These are phyloP conservation scores for Candida michaelii DNA, from an alignment of 805 yeast genomes.

Conservation along the genomic window DNA sequence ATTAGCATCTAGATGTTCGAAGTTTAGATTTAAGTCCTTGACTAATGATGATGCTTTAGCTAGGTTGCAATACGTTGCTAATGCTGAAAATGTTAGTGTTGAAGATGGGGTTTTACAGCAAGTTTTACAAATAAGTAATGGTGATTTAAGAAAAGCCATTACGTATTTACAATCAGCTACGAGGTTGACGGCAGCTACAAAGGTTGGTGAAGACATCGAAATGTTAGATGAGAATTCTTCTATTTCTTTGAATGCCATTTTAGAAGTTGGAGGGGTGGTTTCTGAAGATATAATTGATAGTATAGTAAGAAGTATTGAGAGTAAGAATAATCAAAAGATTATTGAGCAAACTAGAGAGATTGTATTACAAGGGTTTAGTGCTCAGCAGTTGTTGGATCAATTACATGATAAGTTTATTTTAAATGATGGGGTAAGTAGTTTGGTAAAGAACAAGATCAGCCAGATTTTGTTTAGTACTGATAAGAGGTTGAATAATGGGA, in stretches of 20 bases:
- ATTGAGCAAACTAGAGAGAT: slow-evolving; percentile 48
- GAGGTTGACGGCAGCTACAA: slow-evolving; percentile 7
- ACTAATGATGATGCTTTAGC: slow-evolving; percentile 68
- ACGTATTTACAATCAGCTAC: slow-evolving; percentile 86
- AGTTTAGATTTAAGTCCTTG: slow-evolving; percentile 83
- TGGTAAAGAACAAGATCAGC: slow-evolving; percentile 65
- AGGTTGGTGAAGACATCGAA: slow-evolving; percentile 23
- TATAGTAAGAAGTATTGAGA: slow-evolving; percentile 35
- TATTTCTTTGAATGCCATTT: slow-evolving; percentile 48
- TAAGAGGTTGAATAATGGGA: slow-evolving; percentile 72
- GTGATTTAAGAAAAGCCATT: slow-evolving; percentile 92
- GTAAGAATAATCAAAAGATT: slow-evolving; percentile 30
- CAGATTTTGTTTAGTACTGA: slow-evolving; percentile 72
- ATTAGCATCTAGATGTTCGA: slow-evolving; percentile 92
- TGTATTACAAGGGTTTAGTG: slow-evolving; percentile 72
- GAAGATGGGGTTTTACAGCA: slow-evolving; percentile 56
- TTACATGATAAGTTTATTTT: slow-evolving; percentile 65
- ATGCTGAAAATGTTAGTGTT: slow-evolving; percentile 31
- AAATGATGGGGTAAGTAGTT: slow-evolving; percentile 48
- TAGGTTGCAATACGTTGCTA: slow-evolving; percentile 63
- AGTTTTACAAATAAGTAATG: slow-evolving; percentile 72
- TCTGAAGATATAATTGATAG: slow-evolving; percentile 47
- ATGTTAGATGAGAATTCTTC: slow-evolving; percentile 23
- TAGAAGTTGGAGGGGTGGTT: slow-evolving; percentile 78
- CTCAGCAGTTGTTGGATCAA: slow-evolving; percentile 67